Evolutionary conservation across 2,329 filamentous ascomycete genomes (phyloP).

Genomic region (Microcyclosporella mali): DNA sequence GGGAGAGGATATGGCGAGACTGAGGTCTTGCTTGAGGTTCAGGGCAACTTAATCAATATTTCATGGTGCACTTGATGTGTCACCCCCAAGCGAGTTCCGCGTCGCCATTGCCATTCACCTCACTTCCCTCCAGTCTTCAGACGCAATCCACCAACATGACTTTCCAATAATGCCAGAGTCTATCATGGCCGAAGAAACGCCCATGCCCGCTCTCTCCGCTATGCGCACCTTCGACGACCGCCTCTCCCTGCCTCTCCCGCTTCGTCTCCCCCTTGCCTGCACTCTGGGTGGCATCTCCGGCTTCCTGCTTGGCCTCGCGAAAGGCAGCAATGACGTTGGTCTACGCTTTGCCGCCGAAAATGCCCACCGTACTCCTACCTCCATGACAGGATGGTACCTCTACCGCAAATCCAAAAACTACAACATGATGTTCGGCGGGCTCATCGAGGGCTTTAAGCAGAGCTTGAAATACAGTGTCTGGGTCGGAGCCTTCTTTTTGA

Average conservation of each 20-base stretch:
- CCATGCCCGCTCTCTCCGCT: neutral
- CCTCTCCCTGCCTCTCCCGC: slow-evolving; percentile 28
- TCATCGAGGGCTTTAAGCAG: slow-evolving; percentile 72
- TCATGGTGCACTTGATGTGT: too few species aligned
- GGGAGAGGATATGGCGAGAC: too few species aligned
- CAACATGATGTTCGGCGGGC: slow-evolving; percentile 67
- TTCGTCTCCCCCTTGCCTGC: slow-evolving; percentile 28
- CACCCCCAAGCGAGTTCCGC: too few species aligned
- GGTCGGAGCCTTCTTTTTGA: slow-evolving; percentile 67
- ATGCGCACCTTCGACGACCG: slow-evolving; percentile 21
- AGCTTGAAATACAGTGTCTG: slow-evolving; percentile 65
- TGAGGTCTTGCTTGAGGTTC: too few species aligned
- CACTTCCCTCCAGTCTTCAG: neutral
- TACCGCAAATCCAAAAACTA: slow-evolving; percentile 99
- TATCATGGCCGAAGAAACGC: too few species aligned
- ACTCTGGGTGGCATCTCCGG: slow-evolving; percentile 23
- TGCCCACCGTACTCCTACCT: slow-evolving; percentile 81
- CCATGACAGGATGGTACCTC: slow-evolving; percentile 87
- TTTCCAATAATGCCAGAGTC: too few species aligned
- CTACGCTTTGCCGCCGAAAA: slow-evolving; percentile 92
- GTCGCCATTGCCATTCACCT: slow-evolving; percentile 3
- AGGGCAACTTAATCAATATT: too few species aligned
- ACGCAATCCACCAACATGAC: neutral
- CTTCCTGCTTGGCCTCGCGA: slow-evolving; percentile 28
- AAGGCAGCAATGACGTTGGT: slow-evolving; percentile 39